Evolutionary conservation across 345 rosid genomes (phyloP), one percentile per base, ranked within the genome.

Genomic region (Pistacia vera): DNA sequence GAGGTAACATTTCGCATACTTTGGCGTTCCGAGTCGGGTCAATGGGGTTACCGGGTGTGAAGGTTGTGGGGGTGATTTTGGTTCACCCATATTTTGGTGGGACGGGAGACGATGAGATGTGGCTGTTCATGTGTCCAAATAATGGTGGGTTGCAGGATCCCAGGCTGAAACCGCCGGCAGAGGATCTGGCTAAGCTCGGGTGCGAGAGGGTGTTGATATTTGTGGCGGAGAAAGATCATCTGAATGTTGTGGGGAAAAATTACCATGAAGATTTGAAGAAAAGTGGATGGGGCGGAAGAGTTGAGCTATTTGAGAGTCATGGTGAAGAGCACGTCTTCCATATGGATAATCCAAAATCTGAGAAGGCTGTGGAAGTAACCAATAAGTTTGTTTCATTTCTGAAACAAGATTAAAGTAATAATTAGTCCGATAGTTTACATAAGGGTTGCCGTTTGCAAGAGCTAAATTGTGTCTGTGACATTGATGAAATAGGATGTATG

Each of bases 81-180:
- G 82, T 84, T 49, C 91, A 85, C 70, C 89, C 86, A 11, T 88
- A 49, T 51, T 85, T 88, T 51, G 87, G 85, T 1, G 83, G 89
- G 1, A 71, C 80, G 2, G 80, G 75, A 20, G 85, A 77, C 49
- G 85, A 87, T 28, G 75, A 56, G 0, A 83, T 77, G 85, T 85
- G 86, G 90, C 28, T 83, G 56, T 81, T 79, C 48, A 79, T 87
- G 90, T 81, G 84, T 17, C 77, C 80, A 11, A 49, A 14, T 18
- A 75, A 85, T 20, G 46, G 60, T 8, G 83, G 90, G 33, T 22
- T 80, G 75, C 59, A 78, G 59, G 87, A 87, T 73, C 85, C 77
- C 1, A 78, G 81, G 80, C 56, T 85, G 81, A 85, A 79, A 62
- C 89, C 83, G 60, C 36, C 65, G 0, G 73, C 54, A 5, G 78